A percentile compares a stretch with the other conserved stretches of the same genome.
These are phyloP conservation scores for Fusarium secorum DNA, from an alignment of 2,329 filamentous ascomycete genomes.

Conservation along the genomic window DNA sequence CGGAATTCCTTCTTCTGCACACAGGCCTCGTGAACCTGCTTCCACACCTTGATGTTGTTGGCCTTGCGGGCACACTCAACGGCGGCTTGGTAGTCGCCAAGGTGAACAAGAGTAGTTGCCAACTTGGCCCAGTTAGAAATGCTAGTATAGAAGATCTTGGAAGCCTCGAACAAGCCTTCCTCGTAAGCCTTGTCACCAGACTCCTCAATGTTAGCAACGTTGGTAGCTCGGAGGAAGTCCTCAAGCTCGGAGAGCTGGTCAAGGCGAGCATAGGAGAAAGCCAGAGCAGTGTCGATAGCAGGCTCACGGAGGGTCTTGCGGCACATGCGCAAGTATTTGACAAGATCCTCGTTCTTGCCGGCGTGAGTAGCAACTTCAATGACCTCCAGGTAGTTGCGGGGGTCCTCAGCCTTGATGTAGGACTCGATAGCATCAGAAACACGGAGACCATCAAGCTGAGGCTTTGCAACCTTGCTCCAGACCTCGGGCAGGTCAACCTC, in stretches of 20 bases:
- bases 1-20: slow-evolving; percentile 99
- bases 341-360: slow-evolving; percentile 95
- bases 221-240: slow-evolving; percentile 91
- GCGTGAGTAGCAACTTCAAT: slow-evolving; percentile 95
- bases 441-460: slow-evolving; percentile 93
- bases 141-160: slow-evolving; percentile 98
- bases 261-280: slow-evolving; percentile 91
- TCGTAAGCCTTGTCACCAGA: slow-evolving; percentile 98
- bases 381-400: slow-evolving; percentile 92
- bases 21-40: slow-evolving; percentile 96
- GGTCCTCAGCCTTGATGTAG: slow-evolving; percentile 93
- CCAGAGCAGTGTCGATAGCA: slow-evolving; percentile 89
- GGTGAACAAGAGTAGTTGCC: slow-evolving; percentile 95
- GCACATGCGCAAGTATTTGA: slow-evolving; percentile 97
- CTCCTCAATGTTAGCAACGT: slow-evolving; percentile 94
- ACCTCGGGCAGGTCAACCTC: slow-evolving; percentile 93
- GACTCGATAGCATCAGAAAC: slow-evolving; percentile 93
- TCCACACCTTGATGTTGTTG: slow-evolving; percentile 99
- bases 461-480: slow-evolving; percentile 98
- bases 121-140: slow-evolving; percentile 99
- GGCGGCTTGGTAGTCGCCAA: slow-evolving; percentile 95
- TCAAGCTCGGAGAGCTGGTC: slow-evolving; percentile 93
- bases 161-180: slow-evolving; percentile 92
- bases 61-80: slow-evolving; percentile 98
- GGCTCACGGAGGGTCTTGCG: slow-evolving; percentile 96